A percentile compares a stretch with the other conserved stretches of the same genome.
Conservation (phyloP, 768 basidiomycete genomes). For the Mycena metata region DNA sequence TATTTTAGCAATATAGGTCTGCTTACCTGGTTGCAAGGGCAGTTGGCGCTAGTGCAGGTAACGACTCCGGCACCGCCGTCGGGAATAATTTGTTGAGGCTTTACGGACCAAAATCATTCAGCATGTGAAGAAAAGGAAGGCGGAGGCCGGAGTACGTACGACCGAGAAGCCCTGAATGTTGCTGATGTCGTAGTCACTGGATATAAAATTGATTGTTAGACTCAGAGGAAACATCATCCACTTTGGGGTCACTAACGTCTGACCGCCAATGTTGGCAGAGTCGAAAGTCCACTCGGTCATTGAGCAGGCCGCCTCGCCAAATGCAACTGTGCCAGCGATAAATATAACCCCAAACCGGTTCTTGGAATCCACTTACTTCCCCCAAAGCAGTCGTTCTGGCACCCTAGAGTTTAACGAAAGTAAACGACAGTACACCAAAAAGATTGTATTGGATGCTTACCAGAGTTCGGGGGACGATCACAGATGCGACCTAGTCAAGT, state of each 20-base stretch:
- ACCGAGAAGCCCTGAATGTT: slow-evolving; percentile 36
- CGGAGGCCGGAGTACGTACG: neutral
- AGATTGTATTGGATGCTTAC: neutral
- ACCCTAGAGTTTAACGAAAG: slow-evolving; percentile 1
- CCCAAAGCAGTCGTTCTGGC: slow-evolving; percentile 28
- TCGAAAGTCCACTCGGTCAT: slow-evolving; percentile 32
- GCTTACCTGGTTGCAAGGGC: slow-evolving; percentile 28
- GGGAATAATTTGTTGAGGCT: slow-evolving; percentile 28
- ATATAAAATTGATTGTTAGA: neutral
- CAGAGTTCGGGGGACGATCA: slow-evolving; percentile 30
- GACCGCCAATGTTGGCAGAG: slow-evolving; percentile 18
- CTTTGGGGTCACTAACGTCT: neutral
- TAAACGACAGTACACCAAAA: neutral
- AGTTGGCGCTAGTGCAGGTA: slow-evolving; percentile 28
- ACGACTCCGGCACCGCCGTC: slow-evolving; percentile 13
- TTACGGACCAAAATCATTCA: neutral
- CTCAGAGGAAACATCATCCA: neutral
- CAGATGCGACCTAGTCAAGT: slow-evolving; percentile 25
- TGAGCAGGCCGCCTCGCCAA: slow-evolving; percentile 22
- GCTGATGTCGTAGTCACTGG: slow-evolving; percentile 36
- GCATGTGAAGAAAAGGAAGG: neutral
- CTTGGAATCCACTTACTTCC: slow-evolving; percentile 16
- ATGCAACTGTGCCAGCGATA: slow-evolving; percentile 7
- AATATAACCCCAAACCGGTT: neutral
- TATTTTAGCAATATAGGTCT: neutral